Evolutionary conservation across 371 early-diverging fungal species (phyloP).

Genomic region (Choanephora cucurbitarum): DNA sequence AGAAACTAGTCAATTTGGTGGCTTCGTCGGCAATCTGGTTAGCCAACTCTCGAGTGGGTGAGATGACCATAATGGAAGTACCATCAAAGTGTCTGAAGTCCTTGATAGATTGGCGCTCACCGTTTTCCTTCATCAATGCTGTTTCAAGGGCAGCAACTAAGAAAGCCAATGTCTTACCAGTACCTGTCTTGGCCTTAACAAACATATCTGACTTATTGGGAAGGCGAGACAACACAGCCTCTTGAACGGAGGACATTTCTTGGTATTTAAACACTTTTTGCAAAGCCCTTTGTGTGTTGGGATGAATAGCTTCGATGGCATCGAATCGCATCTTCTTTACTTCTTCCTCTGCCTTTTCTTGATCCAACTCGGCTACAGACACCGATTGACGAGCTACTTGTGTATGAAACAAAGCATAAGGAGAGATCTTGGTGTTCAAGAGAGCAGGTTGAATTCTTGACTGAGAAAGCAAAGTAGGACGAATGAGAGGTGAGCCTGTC

Average conservation of each 20-base stretch:
- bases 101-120: conserved; percentile 19
- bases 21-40: conserved; percentile 93
- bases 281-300: conserved; percentile 67
- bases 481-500: no score
- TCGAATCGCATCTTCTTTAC: conserved; percentile 50
- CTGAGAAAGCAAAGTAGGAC: no score
- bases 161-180: conserved; percentile 96
- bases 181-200: conserved; percentile 97
- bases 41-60: conserved; percentile 98
- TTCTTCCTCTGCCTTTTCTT: conserved; percentile 7
- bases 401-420: conserved; percentile 29
- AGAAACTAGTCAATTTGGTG: conserved; percentile 58
- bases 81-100: conserved; percentile 50
- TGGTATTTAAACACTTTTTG: conserved; percentile 69
- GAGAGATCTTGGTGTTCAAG: not conserved
- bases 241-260: conserved; percentile 82
- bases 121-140: conserved; percentile 33
- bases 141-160: conserved; percentile 88
- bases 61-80: conserved; percentile 82
- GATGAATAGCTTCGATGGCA: conserved; percentile 51
- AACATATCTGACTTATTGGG: conserved; percentile 81
- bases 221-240: conserved; percentile 69
- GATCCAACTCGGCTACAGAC: conserved; percentile 12
- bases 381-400: conserved; percentile 7
- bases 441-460: no score